phyloP scores from a whole-genome alignment of 2,329 filamentous ascomycete genomes.

The Cordyceps pruinosa region DNA sequence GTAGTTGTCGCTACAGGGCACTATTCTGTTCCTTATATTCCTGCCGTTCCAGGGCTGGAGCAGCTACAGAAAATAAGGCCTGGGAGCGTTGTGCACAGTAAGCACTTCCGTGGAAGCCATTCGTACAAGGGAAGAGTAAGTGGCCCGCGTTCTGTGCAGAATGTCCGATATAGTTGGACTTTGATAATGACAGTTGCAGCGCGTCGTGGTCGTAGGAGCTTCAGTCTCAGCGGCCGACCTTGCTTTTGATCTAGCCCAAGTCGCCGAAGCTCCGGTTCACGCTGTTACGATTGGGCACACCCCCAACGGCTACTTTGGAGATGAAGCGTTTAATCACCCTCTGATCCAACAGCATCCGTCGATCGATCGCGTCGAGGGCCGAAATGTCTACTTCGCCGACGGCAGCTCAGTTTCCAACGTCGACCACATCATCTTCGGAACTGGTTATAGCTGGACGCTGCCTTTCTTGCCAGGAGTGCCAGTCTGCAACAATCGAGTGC shows the following conservation, averaged over 20 bases:
- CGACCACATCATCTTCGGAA: slow-evolving; percentile 59
- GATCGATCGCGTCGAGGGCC: slow-evolving; percentile 37
- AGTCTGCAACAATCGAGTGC: slow-evolving; percentile 48
- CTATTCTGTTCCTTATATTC: slow-evolving; percentile 52
- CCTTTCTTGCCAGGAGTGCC: slow-evolving; percentile 50
- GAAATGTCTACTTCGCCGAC: slow-evolving; percentile 50
- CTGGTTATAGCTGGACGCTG: slow-evolving; percentile 58
- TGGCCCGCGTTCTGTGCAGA: not conserved
- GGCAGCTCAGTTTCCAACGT: slow-evolving; percentile 45
- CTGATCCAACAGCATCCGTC: slow-evolving; percentile 40
- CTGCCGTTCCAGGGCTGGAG: slow-evolving; percentile 40
- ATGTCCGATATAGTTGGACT: not conserved
- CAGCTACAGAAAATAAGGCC: slow-evolving; percentile 38
- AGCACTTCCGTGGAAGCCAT: slow-evolving; percentile 43
- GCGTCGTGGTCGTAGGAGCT: slow-evolving; percentile 55
- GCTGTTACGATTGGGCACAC: slow-evolving; percentile 43
- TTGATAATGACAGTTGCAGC: slow-evolving; percentile 27
- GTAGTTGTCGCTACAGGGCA: slow-evolving; percentile 55
- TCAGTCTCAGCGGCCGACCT: slow-evolving; percentile 61
- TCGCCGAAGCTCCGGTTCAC: slow-evolving; percentile 41
- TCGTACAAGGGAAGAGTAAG: slow-evolving; percentile 39
- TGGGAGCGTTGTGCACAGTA: slow-evolving; percentile 48
- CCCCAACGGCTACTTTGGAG: slow-evolving; percentile 49
- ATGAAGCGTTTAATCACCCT: slow-evolving; percentile 53
- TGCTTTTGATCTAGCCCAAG: slow-evolving; percentile 42